These are phyloP conservation scores for Avena insularis DNA, from an alignment of 176 grass and related monocot species.

Conservation along the genomic window DNA sequence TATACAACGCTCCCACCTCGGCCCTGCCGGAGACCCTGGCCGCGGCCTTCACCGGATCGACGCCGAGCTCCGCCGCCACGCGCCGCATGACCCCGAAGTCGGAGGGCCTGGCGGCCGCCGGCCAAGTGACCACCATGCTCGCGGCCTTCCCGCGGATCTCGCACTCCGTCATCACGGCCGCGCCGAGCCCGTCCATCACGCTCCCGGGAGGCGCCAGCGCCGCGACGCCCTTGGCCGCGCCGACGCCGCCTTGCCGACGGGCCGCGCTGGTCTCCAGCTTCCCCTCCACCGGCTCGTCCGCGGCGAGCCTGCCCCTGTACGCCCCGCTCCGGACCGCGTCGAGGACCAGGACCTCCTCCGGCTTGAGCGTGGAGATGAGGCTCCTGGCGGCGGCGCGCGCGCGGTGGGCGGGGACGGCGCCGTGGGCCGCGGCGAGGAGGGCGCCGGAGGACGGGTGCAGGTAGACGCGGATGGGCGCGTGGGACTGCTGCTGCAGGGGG, in stretches of 20 bases:
- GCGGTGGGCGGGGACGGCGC: conserved; percentile 54
- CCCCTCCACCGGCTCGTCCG: conserved; percentile 70
- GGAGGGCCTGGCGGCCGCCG: conserved; percentile 47
- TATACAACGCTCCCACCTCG: conserved; percentile 70
- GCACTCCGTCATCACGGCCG: conserved; percentile 73
- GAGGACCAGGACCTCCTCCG: conserved; percentile 73
- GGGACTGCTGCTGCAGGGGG: conserved; percentile 38
- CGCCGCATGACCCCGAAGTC: conserved; percentile 50
- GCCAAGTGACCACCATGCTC: conserved; percentile 84
- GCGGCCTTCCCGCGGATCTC: conserved; percentile 76
- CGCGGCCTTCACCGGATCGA: conserved; percentile 47
- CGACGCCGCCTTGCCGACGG: conserved; percentile 43
- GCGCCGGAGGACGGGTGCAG: conserved; percentile 33
- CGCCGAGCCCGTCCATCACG: conserved; percentile 85
- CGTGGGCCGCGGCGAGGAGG: conserved; percentile 61
- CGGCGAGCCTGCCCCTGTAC: conserved; percentile 68
- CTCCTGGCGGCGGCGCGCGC: conserved; percentile 63
- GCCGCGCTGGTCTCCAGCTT: conserved; percentile 88
- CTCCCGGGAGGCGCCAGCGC: conserved; percentile 69
- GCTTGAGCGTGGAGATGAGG: conserved; percentile 57
- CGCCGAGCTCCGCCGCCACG: conserved; percentile 57
- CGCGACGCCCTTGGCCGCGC: conserved; percentile 51
- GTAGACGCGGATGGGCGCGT: conserved; percentile 70
- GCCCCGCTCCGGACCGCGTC: conserved; percentile 67
- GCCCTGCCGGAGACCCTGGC: conserved; percentile 45